phyloP scores from a whole-genome alignment of 352 stramenopile genomes.

The Globisporangium viniferum region DNA sequence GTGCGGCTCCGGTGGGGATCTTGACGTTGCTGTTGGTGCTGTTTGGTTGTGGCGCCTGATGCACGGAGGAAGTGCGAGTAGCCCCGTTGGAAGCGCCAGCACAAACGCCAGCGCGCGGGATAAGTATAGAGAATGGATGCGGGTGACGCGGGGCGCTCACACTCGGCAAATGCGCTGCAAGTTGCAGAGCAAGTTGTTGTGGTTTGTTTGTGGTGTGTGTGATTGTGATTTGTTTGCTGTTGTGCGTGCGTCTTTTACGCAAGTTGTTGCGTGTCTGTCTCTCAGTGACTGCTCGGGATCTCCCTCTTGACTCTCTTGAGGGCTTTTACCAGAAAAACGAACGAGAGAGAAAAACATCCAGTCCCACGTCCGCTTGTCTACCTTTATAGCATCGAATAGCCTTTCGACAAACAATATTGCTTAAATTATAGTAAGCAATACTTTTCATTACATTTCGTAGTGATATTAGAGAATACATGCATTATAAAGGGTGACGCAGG shows the following conservation, averaged over 20 bases:
- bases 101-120: not conserved
- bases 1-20: not conserved
- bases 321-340: not conserved
- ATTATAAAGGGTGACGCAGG: not conserved
- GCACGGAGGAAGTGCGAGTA: not conserved
- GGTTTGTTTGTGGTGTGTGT: not conserved
- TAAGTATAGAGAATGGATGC: constrained; percentile 7
- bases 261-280: constrained; percentile 1
- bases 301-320: not conserved
- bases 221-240: not conserved
- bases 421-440: no score
- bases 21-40: not conserved
- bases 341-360: constrained; percentile 5
- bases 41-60: not conserved
- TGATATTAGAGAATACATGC: not conserved
- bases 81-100: constrained; percentile 4
- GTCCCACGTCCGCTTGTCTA: not conserved
- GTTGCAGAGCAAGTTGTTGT: not conserved
- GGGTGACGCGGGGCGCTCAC: not conserved
- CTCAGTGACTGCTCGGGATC: constrained; percentile 1
- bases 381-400: not conserved
- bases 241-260: not conserved
- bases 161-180: not conserved
- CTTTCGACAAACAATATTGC: not conserved
- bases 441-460: not conserved